Conservation (phyloP, 2,329 filamentous ascomycete genomes). For the Stagonosporopsis chrysanthemi region DNA sequence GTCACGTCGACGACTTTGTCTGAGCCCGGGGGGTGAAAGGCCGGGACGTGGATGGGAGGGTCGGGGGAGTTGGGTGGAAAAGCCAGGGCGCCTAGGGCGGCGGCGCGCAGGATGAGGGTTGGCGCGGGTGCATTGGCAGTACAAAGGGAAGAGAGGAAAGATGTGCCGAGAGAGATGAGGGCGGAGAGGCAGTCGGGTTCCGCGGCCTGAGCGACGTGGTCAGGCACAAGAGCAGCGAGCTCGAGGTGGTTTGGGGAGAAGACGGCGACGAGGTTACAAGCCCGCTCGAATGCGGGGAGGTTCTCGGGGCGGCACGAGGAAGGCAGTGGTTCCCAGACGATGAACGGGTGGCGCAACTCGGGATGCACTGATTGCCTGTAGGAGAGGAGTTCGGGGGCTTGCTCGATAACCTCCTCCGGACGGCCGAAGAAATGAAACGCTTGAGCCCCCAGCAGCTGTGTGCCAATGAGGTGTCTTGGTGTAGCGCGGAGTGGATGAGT, state of each 20-base stretch:
- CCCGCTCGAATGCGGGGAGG: slow-evolving; percentile 16
- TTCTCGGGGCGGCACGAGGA: slow-evolving; percentile 8
- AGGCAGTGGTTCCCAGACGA: slow-evolving; percentile 37
- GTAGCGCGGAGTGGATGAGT: slow-evolving; percentile 22
- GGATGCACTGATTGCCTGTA: slow-evolving; percentile 10
- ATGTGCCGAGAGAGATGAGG: slow-evolving; percentile 1
- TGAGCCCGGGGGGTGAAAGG: slow-evolving; percentile 17
- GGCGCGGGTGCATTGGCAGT: background rate
- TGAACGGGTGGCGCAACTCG: slow-evolving; percentile 10
- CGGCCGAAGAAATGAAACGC: slow-evolving; percentile 33
- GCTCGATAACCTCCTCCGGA: slow-evolving; percentile 23
- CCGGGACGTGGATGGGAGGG: slow-evolving; percentile 19
- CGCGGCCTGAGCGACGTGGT: background rate
- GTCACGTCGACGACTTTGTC: slow-evolving; percentile 28
- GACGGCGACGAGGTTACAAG: slow-evolving; percentile 29
- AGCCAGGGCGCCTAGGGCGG: slow-evolving; percentile 17
- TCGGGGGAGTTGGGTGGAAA: background rate
- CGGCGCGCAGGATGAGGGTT: slow-evolving; percentile 23
- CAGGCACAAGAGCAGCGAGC: slow-evolving; percentile 20
- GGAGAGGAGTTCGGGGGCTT: slow-evolving; percentile 23
- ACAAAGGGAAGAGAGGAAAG: background rate
- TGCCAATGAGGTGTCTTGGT: slow-evolving; percentile 18
- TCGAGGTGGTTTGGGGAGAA: slow-evolving; percentile 39
- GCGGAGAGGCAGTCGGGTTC: background rate
- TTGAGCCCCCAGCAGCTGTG: slow-evolving; percentile 19